Percentiles rank a stretch among this genome's conserved stretches.
These are phyloP conservation scores for Crithidia expoeki DNA, from an alignment of 208 protist genomes.

Conservation along the genomic window DNA sequence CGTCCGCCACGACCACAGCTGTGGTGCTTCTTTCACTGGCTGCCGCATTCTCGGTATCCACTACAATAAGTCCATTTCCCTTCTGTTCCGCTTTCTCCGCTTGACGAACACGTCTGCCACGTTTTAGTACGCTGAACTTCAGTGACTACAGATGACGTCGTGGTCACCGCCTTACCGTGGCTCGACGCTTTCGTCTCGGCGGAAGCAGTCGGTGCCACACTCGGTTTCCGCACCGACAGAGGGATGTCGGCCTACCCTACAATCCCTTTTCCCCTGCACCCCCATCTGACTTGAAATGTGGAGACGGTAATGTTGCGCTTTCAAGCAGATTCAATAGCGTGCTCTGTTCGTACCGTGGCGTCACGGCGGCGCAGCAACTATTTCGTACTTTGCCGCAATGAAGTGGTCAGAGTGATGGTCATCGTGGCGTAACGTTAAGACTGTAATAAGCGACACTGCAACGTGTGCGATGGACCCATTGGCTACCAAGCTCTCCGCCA, in stretches of 20 bases:
- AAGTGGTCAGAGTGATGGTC: constrained; percentile 20
- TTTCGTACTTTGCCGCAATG: constrained; percentile 12
- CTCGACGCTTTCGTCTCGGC: too few relatives aligned
- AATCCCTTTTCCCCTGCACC: background rate
- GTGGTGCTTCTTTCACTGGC: background rate
- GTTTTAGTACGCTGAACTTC: too few relatives aligned
- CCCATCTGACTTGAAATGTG: background rate
- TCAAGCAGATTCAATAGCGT: background rate
- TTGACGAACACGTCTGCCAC: too few relatives aligned
- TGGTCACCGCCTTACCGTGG: too few relatives aligned
- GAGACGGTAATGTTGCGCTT: background rate
- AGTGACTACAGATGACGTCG: too few relatives aligned
- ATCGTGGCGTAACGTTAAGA: constrained; percentile 15
- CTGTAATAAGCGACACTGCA: constrained; percentile 5
- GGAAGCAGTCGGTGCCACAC: too few relatives aligned
- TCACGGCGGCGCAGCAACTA: constrained; percentile 9
- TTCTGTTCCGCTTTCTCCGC: background rate
- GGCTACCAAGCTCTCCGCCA: constrained; percentile 1
- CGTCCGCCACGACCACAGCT: background rate
- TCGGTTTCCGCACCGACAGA: too few relatives aligned
- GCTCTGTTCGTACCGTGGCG: constrained; percentile 4
- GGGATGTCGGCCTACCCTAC: background rate
- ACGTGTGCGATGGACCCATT: constrained; percentile 15
- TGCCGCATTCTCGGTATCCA: background rate
- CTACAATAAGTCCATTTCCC: background rate